Percentiles rank a stretch among this genome's conserved stretches.
phyloP scores from a whole-genome alignment of 2,329 filamentous ascomycete genomes.

The Xylogone sp. region DNA sequence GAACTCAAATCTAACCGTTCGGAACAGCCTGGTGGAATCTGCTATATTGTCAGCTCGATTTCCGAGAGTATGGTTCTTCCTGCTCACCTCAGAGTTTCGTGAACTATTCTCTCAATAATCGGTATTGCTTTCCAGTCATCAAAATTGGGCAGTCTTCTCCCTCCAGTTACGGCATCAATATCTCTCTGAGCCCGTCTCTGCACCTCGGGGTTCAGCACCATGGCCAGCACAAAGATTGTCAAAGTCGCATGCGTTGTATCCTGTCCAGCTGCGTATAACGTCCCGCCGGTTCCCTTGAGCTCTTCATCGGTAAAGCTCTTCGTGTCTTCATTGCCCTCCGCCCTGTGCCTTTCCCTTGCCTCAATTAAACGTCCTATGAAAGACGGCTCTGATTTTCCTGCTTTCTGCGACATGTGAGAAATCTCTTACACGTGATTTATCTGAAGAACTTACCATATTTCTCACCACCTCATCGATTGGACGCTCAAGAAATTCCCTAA shows the following conservation, averaged over 20 bases:
- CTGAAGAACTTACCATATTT: constrained; percentile 4
- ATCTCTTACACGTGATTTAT: neutral
- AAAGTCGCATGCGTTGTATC: constrained; percentile 30
- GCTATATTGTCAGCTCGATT: neutral
- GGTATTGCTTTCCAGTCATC: constrained; percentile 37
- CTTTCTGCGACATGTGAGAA: constrained; percentile 2
- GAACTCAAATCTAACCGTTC: constrained; percentile 37
- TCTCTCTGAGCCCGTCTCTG: constrained; percentile 43
- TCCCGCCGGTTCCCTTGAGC: constrained; percentile 43
- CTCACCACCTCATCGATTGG: constrained; percentile 28
- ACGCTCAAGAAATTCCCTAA: constrained; percentile 36
- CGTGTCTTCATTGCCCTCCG: constrained; percentile 25
- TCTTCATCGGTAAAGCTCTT: constrained; percentile 5
- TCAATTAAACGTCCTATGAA: too few species aligned
- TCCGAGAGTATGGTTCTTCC: neutral
- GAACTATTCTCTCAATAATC: constrained; percentile 39
- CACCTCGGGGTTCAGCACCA: constrained; percentile 37
- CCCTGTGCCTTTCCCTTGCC: too few species aligned
- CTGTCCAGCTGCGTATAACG: constrained; percentile 41
- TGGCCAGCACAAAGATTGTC: constrained; percentile 36
- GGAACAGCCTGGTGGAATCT: constrained; percentile 32
- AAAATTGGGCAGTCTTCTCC: constrained; percentile 39
- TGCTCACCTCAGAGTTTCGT: constrained; percentile 37
- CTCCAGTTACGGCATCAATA: constrained; percentile 43
- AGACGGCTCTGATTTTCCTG: too few species aligned